phyloP scores from a whole-genome alignment of 768 basidiomycete species.

The Suillus discolor region DNA sequence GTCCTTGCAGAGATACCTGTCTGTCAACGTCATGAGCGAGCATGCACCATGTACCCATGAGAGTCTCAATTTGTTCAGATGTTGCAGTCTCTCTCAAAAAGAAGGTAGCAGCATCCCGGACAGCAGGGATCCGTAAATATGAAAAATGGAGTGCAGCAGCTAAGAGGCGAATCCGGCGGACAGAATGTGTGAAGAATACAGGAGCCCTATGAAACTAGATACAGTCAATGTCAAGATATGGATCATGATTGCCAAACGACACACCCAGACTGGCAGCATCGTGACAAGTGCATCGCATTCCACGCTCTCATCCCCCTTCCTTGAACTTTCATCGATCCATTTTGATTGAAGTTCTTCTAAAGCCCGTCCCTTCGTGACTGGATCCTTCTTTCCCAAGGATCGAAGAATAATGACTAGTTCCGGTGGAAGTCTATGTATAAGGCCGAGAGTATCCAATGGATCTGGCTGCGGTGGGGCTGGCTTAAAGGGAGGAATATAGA shows the following conservation, averaged over 20 bases:
- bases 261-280: constrained; percentile 91
- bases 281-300: constrained; percentile 43
- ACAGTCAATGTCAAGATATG: constrained; percentile 12
- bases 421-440: constrained; percentile 72
- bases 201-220: constrained; percentile 85
- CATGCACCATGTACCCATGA: constrained; percentile 76
- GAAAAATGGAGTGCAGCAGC: constrained; percentile 64
- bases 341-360: constrained; percentile 77
- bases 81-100: constrained; percentile 53
- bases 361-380: constrained; percentile 79
- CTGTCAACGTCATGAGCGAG: constrained; percentile 74
- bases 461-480: constrained; percentile 75
- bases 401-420: constrained; percentile 84
- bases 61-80: constrained; percentile 51
- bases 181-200: constrained; percentile 76
- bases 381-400: constrained; percentile 86
- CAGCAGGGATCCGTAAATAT: constrained; percentile 57
- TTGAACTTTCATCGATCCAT: constrained; percentile 62
- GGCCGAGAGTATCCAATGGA: constrained; percentile 83
- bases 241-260: constrained; percentile 31
- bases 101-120: constrained; percentile 51
- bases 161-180: constrained; percentile 69
- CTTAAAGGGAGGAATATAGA: constrained; percentile 85
- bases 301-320: constrained; percentile 44
- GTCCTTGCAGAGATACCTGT: constrained; percentile 51